Conservation (phyloP, 768 basidiomycete genomes). For the Tylopilus rubrobrunneus region DNA sequence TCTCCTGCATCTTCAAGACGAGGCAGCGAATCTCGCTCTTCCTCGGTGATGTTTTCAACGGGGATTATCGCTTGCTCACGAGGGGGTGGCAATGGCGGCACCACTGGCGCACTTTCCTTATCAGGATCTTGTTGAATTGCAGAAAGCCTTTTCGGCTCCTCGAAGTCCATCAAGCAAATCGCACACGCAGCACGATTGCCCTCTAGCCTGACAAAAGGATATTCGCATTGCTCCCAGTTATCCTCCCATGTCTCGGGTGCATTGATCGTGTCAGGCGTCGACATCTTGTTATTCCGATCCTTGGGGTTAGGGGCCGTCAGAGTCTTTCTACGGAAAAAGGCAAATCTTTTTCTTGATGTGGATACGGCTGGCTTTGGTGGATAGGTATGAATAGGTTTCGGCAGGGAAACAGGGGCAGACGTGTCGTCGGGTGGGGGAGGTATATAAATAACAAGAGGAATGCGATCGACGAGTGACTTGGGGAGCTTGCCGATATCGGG, state of each 20-base stretch:
- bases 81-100: conserved; percentile 8
- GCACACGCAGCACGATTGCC: conserved; percentile 82
- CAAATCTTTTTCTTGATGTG: conserved; percentile 44
- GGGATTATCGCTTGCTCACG: conserved; percentile 27
- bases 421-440: conserved; percentile 64
- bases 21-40: conserved; percentile 39
- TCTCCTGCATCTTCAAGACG: conserved; percentile 70
- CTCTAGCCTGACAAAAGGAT: conserved; percentile 79
- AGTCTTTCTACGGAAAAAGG: conserved; percentile 40
- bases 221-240: conserved; percentile 70
- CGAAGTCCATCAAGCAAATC: conserved; percentile 82
- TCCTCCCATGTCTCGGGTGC: conserved; percentile 65
- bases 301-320: conserved; percentile 17
- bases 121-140: conserved; percentile 29
- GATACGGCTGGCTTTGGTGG: conserved; percentile 48
- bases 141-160: conserved; percentile 53
- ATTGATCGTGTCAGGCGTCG: conserved; percentile 11
- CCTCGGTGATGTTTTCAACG: conserved; percentile 38
- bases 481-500: conserved; percentile 77
- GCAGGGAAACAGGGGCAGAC: conserved; percentile 37
- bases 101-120: conserved; percentile 8
- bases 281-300: conserved; percentile 13
- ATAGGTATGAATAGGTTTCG: conserved; percentile 52
- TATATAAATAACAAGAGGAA: conserved; percentile 83
- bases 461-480: conserved; percentile 67